These are phyloP conservation scores for Trichoderma orchidacearum DNA, from an alignment of 495 filamentous ascomycete species.

Conservation along the genomic window DNA sequence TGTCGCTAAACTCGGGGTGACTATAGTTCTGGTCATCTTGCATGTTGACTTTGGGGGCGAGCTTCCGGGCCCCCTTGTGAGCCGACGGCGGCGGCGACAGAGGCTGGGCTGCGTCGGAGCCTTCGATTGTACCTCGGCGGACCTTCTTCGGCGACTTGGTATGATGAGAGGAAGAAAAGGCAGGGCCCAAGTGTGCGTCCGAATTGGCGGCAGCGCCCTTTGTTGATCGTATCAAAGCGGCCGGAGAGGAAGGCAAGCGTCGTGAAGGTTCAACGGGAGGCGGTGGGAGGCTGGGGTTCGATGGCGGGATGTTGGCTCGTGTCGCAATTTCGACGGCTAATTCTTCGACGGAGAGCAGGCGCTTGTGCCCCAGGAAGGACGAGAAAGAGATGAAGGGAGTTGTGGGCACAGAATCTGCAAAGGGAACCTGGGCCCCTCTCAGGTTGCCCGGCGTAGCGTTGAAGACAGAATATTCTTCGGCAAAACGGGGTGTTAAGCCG, in stretches of 20 bases:
- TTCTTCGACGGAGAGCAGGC: constrained; percentile 22
- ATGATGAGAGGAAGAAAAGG: constrained; percentile 10
- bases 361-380: constrained; percentile 18
- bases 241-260: constrained; percentile 41
- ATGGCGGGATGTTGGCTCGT: constrained; percentile 46
- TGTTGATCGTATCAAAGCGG: neutral
- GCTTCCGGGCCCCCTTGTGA: constrained; percentile 34
- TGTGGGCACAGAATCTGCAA: constrained; percentile 23
- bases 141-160: constrained; percentile 21
- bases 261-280: constrained; percentile 44
- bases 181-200: constrained; percentile 7
- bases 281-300: constrained; percentile 33
- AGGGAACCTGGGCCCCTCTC: constrained; percentile 21
- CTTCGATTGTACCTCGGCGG: constrained; percentile 12
- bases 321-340: constrained; percentile 33
- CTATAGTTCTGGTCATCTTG: constrained; percentile 27
- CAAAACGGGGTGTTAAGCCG: constrained; percentile 41
- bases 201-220: constrained; percentile 21
- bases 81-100: constrained; percentile 37
- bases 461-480: constrained; percentile 45
- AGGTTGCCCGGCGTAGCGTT: constrained; percentile 39
- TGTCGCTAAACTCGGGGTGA: constrained; percentile 27
- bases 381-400: constrained; percentile 15
- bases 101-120: constrained; percentile 19
- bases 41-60: constrained; percentile 28